Base-by-base conservation (phyloP, 1,284 basidiomycete genomes). In the Porodaedalea pini region DNA sequence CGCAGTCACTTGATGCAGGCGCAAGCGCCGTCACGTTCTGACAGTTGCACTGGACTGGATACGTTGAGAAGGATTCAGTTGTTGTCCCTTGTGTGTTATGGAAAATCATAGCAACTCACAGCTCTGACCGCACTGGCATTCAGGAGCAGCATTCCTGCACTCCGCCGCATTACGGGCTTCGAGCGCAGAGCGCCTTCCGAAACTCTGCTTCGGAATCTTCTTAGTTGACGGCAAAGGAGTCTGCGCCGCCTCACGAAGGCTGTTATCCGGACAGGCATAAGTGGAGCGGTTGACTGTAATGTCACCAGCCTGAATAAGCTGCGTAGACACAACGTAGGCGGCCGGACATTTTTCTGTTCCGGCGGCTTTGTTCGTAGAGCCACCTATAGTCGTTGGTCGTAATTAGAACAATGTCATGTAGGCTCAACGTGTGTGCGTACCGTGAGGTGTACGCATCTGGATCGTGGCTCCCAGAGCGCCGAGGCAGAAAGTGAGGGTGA, bases 1-100 rank as follows among this genome's bases (percentile, higher is more conserved):
- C 59, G 52, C 67, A 70, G 54, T 69, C 69, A 2, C 65, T 62
- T 8, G 62, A 61, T 11, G 39, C 57, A 17, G 68, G 68, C 27
- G 68, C 66, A 13, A 65, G 61, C 2, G 50, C 56, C 17, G 56
- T 52, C 11, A 52, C 40, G 44, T 57, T 47, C 39, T 57, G 55
- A 48, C 55, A 57, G 27, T 47, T 45, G 15, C 66, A 67, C 29
- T 62, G 45, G 41, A 63, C 55, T 21, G n/a, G n/a, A n/a, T n/a
- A n/a, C n/a, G n/a, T n/a, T n/a, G 47, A 63, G 15, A 61, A 66
- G 57, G 64, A 64, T 63, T 43, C 25, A 15, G 2, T 25, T 4
- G 11, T 23, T 8, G n/a, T 2, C 3, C 8, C n/a, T 4, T n/a
- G n/a, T n/a, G n/a, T n/a, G n/a, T n/a, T n/a, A n/a, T n/a, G n/a